Conservation (phyloP, 129 eudicot genomes). For the Dittrichia graveolens region DNA sequence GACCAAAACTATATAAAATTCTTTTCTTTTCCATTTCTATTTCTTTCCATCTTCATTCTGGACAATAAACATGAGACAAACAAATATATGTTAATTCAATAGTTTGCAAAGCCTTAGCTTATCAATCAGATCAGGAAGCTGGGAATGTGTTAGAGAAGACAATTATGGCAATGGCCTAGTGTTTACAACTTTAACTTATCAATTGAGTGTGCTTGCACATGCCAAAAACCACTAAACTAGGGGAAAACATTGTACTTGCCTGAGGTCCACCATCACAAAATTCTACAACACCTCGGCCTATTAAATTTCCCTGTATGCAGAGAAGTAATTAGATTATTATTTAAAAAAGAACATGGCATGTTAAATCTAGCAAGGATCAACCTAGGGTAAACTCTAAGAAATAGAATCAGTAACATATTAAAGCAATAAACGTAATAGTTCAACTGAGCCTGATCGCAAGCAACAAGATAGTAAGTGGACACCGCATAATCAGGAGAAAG, state of each 20-base stretch:
- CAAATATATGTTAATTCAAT: not conserved
- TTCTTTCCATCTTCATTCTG: too few relatives aligned
- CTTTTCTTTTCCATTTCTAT: too few relatives aligned
- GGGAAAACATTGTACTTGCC: conserved; percentile 45
- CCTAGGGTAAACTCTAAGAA: not conserved
- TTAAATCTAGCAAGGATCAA: not conserved
- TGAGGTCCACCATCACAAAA: conserved; percentile 89
- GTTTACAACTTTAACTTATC: conserved; percentile 3
- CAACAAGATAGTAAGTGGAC: not conserved
- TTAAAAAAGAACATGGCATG: not conserved
- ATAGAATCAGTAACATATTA: not conserved
- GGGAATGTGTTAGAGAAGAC: not conserved
- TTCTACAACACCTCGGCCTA: conserved; percentile 87
- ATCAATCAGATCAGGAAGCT: too few relatives aligned
- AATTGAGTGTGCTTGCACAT: conserved; percentile 11
- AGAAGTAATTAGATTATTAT: conserved; percentile 3
- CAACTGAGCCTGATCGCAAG: not conserved
- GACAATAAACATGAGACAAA: conserved; percentile 1
- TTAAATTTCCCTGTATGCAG: conserved; percentile 79
- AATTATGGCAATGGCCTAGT: conserved; percentile 7
- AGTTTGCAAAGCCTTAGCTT: not conserved
- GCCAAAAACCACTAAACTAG: conserved; percentile 14
- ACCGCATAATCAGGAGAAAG: conserved; percentile 2
- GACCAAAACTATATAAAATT: too few relatives aligned
- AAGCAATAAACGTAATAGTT: not conserved